Evolutionary conservation across 495 filamentous ascomycete genomes (phyloP).

Genomic region (Tuber borchii): DNA sequence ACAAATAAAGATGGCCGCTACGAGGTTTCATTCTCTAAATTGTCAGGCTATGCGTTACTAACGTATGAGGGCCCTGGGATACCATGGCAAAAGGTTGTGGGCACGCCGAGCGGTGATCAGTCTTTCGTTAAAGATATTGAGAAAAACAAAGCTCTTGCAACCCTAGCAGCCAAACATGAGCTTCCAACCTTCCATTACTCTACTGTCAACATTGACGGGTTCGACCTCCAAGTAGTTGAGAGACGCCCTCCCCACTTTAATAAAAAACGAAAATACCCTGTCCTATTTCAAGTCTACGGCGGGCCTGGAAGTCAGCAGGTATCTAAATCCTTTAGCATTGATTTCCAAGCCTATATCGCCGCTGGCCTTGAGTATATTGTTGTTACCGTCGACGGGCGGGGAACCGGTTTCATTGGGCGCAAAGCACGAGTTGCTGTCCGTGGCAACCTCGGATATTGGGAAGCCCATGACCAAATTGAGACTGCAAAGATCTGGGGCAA

Average conservation of each 20-base stretch:
- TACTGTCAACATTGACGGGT: conserved; percentile 73
- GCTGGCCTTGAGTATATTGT: conserved; percentile 86
- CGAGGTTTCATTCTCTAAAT: conserved; percentile 73
- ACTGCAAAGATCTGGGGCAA: conserved; percentile 77
- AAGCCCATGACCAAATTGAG: conserved; percentile 84
- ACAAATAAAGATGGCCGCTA: conserved; percentile 75
- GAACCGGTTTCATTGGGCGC: conserved; percentile 85
- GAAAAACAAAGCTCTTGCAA: conserved; percentile 62
- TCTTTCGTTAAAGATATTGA: conserved; percentile 65
- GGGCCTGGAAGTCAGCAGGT: conserved; percentile 87
- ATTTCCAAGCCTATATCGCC: conserved; percentile 87
- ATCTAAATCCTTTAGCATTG: conserved; percentile 69
- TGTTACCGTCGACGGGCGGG: conserved; percentile 87
- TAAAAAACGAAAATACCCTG: conserved; percentile 75
- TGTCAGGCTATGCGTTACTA: conserved; percentile 72
- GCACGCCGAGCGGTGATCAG: conserved; percentile 58
- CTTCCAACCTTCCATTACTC: conserved; percentile 79
- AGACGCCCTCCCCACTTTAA: conserved; percentile 87
- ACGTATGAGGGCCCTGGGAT: conserved; percentile 77
- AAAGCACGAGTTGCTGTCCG: conserved; percentile 73
- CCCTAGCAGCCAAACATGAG: conserved; percentile 65
- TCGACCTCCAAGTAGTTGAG: conserved; percentile 77
- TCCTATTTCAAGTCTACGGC: conserved; percentile 87
- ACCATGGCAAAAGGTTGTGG: conserved; percentile 87
- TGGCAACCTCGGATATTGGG: conserved; percentile 74